These are phyloP conservation scores for Breviolum minutum DNA, from an alignment of 73 alveolate species.

Conservation along the genomic window DNA sequence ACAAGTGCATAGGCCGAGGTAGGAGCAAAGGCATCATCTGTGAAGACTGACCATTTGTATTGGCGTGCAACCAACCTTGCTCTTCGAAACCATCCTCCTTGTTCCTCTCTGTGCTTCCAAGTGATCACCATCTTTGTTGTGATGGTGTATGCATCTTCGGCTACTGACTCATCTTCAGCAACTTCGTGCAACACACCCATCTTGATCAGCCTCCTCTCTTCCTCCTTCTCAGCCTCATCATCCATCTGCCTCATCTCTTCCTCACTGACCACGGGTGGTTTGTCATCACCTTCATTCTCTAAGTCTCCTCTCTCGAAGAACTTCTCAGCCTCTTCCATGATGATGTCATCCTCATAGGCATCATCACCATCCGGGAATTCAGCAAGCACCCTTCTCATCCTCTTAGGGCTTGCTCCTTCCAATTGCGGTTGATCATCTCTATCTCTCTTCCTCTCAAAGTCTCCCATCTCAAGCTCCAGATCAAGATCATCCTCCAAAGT, in stretches of 20 bases:
- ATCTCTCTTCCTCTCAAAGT: background rate
- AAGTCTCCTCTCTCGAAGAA: background rate
- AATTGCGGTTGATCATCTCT: too few relatives aligned
- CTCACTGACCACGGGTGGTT: background rate
- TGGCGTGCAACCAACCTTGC: too few relatives aligned
- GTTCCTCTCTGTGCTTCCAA: slow-evolving; percentile 11
- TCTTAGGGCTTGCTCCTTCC: background rate
- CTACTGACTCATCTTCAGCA: background rate
- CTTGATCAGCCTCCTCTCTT: background rate
- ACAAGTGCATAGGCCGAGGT: background rate
- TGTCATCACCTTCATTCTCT: background rate
- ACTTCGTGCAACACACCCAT: background rate
- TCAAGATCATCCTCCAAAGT: background rate
- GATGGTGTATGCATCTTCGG: too few relatives aligned
- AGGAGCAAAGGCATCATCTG: slow-evolving; percentile 1
- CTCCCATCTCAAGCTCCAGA: background rate
- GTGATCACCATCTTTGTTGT: background rate
- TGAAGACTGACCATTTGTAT: background rate
- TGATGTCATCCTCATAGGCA: background rate
- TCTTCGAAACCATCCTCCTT: slow-evolving; percentile 26
- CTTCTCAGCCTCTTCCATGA: background rate
- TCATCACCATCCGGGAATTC: slow-evolving; percentile 2
- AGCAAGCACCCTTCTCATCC: background rate
- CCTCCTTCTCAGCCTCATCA: background rate
- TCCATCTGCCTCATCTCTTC: background rate